Conservation (phyloP, 306 rosid genomes). For the Cucumis cinereus region DNA sequence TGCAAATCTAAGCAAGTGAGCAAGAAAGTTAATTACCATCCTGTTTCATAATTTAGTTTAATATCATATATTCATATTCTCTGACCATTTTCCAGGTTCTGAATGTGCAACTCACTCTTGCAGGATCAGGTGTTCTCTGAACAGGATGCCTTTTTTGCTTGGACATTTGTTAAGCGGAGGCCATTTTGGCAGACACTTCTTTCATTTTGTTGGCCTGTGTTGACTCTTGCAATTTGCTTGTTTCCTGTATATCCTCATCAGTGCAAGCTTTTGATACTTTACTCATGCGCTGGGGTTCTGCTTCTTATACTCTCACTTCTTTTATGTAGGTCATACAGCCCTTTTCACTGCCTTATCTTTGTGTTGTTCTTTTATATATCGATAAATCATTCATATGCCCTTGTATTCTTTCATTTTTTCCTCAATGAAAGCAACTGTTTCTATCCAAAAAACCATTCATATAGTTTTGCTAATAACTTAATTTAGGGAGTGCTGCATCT, state of each 20-base stretch:
- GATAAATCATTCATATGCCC: neutral
- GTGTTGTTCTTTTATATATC: neutral
- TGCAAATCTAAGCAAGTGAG: neutral
- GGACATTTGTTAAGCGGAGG: conserved; percentile 83
- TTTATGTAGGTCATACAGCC: conserved; percentile 43
- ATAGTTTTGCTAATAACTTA: neutral
- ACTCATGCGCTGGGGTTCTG: conserved; percentile 88
- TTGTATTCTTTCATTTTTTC: too few species aligned
- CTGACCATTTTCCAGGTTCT: conserved; percentile 10
- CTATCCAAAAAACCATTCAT: neutral
- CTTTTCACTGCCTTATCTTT: neutral
- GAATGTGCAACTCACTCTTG: conserved; percentile 22
- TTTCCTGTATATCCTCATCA: conserved; percentile 96
- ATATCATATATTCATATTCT: neutral
- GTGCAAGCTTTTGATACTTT: conserved; percentile 86
- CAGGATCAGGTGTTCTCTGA: conserved; percentile 94
- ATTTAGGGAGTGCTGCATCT: neutral
- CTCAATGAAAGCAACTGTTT: too few species aligned
- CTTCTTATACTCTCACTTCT: conserved; percentile 76
- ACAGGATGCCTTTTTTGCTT: conserved; percentile 90
- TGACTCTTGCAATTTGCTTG: conserved; percentile 92
- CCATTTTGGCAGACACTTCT: conserved; percentile 99
- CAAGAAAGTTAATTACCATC: neutral
- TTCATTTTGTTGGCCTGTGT: conserved; percentile 93
- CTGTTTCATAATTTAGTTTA: neutral